Evolutionary conservation across 2,329 filamentous ascomycete species (phyloP).

Genomic region (Alternaria incomplexa): DNA sequence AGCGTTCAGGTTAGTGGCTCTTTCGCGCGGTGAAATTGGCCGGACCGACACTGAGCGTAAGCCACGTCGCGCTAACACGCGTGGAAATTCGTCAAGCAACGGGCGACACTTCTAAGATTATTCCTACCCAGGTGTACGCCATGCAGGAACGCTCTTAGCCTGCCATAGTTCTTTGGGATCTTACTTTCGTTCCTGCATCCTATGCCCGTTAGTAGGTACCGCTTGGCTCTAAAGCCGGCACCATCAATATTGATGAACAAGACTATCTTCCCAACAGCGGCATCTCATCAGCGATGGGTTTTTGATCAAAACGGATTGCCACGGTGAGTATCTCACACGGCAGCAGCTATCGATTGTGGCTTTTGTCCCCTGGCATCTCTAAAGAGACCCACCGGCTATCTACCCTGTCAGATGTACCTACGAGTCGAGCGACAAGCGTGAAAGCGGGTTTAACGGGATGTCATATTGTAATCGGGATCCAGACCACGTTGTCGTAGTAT

Average conservation of each 20-base stretch:
- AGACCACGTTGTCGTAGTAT: conserved; percentile 2
- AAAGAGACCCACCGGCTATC: background rate
- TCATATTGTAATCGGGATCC: background rate
- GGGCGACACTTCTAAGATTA: background rate
- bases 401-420: background rate
- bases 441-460: background rate
- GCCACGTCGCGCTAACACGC: background rate
- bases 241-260: background rate
- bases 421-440: background rate
- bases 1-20: background rate
- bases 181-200: background rate
- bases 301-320: background rate
- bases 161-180: background rate
- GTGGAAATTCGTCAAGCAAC: background rate
- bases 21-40: background rate
- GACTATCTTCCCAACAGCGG: background rate
- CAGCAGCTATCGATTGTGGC: background rate
- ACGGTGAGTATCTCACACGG: background rate
- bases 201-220: background rate
- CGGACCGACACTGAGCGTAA: background rate
- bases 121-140: background rate
- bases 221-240: background rate
- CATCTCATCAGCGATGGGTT: background rate
- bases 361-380: background rate
- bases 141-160: background rate